phyloP scores from a whole-genome alignment of 2,329 filamentous ascomycete species.

The Penicillium hesseltinei region DNA sequence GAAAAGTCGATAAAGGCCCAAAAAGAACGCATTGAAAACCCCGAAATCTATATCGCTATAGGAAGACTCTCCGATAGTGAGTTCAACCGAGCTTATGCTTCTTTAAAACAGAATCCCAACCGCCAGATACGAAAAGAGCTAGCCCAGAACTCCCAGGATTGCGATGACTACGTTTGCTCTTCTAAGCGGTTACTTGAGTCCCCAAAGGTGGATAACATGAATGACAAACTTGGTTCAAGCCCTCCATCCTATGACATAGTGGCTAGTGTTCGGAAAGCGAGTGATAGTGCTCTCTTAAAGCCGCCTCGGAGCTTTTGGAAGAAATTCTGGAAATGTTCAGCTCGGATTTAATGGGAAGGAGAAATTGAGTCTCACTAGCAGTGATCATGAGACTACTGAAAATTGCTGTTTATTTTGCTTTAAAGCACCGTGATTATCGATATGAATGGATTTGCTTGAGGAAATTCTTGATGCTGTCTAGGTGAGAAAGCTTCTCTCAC shows the following conservation, averaged over 20 bases:
- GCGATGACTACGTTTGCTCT: too few species aligned
- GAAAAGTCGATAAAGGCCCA: neutral
- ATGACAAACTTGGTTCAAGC: constrained; percentile 2
- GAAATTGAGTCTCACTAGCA: neutral
- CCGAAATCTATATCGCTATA: neutral
- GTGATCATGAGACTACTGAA: neutral
- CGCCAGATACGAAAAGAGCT: neutral
- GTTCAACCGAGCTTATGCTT: neutral
- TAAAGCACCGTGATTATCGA: neutral
- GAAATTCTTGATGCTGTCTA: neutral
- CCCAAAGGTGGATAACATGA: constrained; percentile 1
- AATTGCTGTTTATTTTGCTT: constrained; percentile 1
- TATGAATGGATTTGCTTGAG: neutral
- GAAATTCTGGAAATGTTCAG: constrained; percentile 1
- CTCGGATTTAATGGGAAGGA: neutral
- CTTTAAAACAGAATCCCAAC: neutral
- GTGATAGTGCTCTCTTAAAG: constrained; percentile 3
- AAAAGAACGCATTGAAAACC: neutral
- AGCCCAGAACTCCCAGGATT: neutral
- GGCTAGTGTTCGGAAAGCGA: neutral
- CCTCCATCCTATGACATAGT: neutral
- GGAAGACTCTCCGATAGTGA: neutral
- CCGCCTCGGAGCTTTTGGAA: neutral
- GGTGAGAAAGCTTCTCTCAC: neutral
- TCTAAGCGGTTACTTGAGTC: neutral